These are phyloP conservation scores for Phytopythium mirpurense DNA, from an alignment of 352 stramenopile genomes.

Conservation along the genomic window DNA sequence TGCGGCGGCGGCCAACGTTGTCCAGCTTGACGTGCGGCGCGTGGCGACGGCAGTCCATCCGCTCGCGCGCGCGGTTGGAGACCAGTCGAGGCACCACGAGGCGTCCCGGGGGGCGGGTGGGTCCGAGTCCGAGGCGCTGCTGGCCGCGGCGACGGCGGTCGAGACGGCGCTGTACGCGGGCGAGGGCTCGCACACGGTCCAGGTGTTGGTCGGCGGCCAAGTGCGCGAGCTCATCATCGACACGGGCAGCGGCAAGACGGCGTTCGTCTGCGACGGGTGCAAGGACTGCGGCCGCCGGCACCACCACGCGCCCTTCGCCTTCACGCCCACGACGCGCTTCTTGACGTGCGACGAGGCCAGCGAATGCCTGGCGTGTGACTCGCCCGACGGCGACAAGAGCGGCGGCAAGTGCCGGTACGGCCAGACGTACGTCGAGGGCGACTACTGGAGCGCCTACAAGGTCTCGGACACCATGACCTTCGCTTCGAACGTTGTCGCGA, in stretches of 20 bases:
- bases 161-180: constrained; percentile 38
- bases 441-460: constrained; percentile 90
- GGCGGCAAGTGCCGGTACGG: constrained; percentile 84
- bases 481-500: constrained; percentile 2
- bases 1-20: not conserved
- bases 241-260: constrained; percentile 93
- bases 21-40: not conserved
- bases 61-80: not conserved
- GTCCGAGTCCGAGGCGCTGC: not conserved
- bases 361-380: constrained; percentile 28
- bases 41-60: not conserved
- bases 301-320: constrained; percentile 67
- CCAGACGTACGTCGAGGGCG: constrained; percentile 93
- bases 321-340: constrained; percentile 43
- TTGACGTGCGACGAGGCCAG: constrained; percentile 32
- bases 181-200: constrained; percentile 71
- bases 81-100: not conserved
- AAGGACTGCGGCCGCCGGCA: constrained; percentile 83
- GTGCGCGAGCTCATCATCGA: constrained; percentile 92
- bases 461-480: constrained; percentile 70
- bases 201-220: constrained; percentile 57
- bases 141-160: constrained; percentile 10
- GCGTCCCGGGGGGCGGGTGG: no score
- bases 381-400: constrained; percentile 20
- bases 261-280: constrained; percentile 93